Conservation (phyloP, 2,329 filamentous ascomycete genomes). For the Ceratocystis huliohia region DNA sequence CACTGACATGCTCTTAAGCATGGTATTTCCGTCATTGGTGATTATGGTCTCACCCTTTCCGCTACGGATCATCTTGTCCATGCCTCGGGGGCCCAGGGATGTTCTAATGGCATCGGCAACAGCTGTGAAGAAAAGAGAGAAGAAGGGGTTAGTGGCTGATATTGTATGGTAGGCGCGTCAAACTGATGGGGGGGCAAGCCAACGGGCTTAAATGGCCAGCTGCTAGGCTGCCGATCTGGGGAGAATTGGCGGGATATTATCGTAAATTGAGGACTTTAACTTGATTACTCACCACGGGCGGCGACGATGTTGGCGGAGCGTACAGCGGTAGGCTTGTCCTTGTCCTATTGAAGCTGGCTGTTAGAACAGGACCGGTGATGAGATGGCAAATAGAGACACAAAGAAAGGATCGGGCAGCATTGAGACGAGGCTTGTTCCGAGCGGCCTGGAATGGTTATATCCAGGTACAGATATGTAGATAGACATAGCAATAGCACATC, state of each 20-base stretch:
- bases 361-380: conserved; percentile 25
- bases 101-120: conserved; percentile 97
- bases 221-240: not conserved
- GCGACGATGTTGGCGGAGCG: conserved; percentile 94
- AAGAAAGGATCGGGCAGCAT: too few relatives aligned
- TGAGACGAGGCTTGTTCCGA: too few relatives aligned
- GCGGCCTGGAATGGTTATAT: too few relatives aligned
- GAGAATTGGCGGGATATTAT: not conserved
- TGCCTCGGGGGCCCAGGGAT: conserved; percentile 87
- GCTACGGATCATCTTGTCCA: conserved; percentile 99
- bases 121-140: conserved; percentile 39
- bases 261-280: not conserved
- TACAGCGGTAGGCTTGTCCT: conserved; percentile 98
- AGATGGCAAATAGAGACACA: too few relatives aligned
- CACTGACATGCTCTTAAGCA: conserved; percentile 97
- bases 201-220: not conserved
- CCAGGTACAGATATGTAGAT: too few relatives aligned
- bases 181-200: not conserved
- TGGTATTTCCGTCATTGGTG: conserved; percentile 98
- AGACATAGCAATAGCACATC: not conserved
- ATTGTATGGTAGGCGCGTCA: not conserved
- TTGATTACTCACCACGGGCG: conserved; percentile 57
- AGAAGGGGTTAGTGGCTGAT: not conserved
- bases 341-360: conserved; percentile 42
- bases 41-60: conserved; percentile 96